A percentile compares a stretch with the other conserved stretches of the same genome.
Conservation (phyloP, 1,284 basidiomycete species). For the Schizopora paradoxa region DNA sequence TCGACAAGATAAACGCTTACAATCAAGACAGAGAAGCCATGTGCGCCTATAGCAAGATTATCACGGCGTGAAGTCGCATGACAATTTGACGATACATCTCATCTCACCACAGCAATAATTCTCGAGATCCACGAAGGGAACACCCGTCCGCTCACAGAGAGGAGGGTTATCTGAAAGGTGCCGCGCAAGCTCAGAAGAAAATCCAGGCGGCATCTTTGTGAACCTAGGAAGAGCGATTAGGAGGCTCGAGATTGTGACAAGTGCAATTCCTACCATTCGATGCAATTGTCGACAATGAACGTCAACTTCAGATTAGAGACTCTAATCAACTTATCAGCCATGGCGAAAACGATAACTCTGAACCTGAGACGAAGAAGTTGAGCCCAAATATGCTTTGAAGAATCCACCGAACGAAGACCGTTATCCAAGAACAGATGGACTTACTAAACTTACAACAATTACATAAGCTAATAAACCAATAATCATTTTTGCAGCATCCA, state of each 20-base stretch:
- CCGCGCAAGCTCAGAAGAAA: constrained; percentile 63
- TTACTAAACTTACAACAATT: constrained; percentile 5
- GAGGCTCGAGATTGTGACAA: background rate
- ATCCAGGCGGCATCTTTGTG: constrained; percentile 71
- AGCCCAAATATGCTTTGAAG: no score
- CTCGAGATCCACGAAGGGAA: constrained; percentile 67
- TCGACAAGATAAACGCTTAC: constrained; percentile 36
- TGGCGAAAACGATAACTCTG: no score
- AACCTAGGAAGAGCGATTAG: constrained; percentile 42
- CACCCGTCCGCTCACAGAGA: constrained; percentile 49
- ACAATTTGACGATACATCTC: constrained; percentile 20
- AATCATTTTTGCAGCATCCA: background rate
- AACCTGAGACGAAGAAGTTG: no score
- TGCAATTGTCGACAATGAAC: constrained; percentile 70
- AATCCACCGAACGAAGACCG: no score
- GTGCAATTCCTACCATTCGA: constrained; percentile 59
- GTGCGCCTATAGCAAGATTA: constrained; percentile 52
- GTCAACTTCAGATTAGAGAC: constrained; percentile 55
- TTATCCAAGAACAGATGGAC: no score
- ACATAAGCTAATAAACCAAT: constrained; percentile 2
- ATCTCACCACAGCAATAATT: constrained; percentile 79
- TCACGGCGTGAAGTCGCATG: background rate
- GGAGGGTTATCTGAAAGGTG: constrained; percentile 52
- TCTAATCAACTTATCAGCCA: no score
- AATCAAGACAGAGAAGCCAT: constrained; percentile 75